Percentiles rank a stretch among this genome's conserved stretches.
phyloP scores from a whole-genome alignment of 2,329 filamentous ascomycete species.

The Penicillium sp. region DNA sequence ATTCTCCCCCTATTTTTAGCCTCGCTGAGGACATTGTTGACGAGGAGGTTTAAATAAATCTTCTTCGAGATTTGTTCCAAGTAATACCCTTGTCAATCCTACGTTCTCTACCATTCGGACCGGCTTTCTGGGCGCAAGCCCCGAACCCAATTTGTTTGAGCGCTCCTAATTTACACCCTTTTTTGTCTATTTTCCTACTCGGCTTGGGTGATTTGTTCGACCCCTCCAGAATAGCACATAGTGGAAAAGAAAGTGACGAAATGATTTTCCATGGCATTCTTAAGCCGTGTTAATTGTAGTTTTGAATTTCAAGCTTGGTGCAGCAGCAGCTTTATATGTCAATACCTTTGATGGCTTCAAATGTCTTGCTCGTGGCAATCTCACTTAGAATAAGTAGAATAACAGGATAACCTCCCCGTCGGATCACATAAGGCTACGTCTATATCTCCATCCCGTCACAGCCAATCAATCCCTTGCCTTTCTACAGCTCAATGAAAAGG shows the following conservation, averaged over 20 bases:
- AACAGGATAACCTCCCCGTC: not conserved
- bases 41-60: slow-evolving; percentile 62
- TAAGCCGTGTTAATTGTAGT: not conserved
- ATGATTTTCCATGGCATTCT: slow-evolving; percentile 4
- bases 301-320: not conserved
- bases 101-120: slow-evolving; percentile 29
- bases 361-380: not conserved
- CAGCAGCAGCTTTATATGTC: not conserved
- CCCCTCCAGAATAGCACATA: slow-evolving; percentile 33
- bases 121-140: slow-evolving; percentile 21
- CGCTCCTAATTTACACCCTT: slow-evolving; percentile 32
- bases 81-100: slow-evolving; percentile 38
- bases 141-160: slow-evolving; percentile 34
- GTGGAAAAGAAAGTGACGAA: slow-evolving; percentile 30
- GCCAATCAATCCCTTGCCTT: not conserved
- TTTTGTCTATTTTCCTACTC: slow-evolving; percentile 34
- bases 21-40: slow-evolving; percentile 74
- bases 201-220: slow-evolving; percentile 15
- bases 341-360: not conserved
- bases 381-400: not conserved
- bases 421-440: not conserved
- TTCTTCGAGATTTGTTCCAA: slow-evolving; percentile 32
- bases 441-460: not conserved
- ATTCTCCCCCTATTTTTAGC: slow-evolving; percentile 3
- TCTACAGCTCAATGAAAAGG: slow-evolving; percentile 41